Evolutionary conservation across 306 rosid species (phyloP).

Genomic region (Rosa chinensis): DNA sequence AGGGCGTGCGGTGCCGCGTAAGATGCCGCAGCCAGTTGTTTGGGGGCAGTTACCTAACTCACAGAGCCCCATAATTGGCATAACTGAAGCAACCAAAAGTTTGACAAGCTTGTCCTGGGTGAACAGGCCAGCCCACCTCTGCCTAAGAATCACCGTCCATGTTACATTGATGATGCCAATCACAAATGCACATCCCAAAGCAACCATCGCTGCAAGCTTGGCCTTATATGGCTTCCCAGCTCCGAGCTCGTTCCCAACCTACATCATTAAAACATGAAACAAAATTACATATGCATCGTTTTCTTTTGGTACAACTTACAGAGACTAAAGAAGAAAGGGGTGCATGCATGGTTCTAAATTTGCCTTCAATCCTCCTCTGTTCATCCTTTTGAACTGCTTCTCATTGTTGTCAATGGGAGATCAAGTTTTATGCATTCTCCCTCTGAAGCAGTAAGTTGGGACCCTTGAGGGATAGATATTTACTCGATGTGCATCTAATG

Average conservation of each 20-base stretch:
- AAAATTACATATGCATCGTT: background rate
- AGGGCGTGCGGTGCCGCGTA: conserved; percentile 79
- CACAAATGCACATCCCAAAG: conserved; percentile 73
- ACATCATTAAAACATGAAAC: conserved; percentile 7
- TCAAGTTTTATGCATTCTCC: no score
- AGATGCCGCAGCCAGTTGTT: conserved; percentile 85
- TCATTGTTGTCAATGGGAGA: no score
- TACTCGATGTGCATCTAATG: background rate
- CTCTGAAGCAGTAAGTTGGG: no score
- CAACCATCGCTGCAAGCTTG: conserved; percentile 87
- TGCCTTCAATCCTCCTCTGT: background rate
- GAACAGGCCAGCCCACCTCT: conserved; percentile 79
- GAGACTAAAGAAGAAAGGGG: background rate
- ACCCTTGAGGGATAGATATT: no score
- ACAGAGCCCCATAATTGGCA: conserved; percentile 87
- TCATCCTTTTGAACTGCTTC: no score
- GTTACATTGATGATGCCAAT: conserved; percentile 79
- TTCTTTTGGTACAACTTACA: background rate
- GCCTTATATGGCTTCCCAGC: conserved; percentile 89
- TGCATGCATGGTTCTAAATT: background rate
- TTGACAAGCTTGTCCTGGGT: conserved; percentile 58
- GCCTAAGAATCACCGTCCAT: conserved; percentile 72
- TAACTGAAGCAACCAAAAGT: conserved; percentile 65
- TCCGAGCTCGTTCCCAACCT: conserved; percentile 98
- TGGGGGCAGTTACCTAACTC: conserved; percentile 95